A percentile compares a stretch with the other conserved stretches of the same genome.
Evolutionary conservation across 805 yeast genomes (phyloP).

Genomic region (Ogataea neopini): DNA sequence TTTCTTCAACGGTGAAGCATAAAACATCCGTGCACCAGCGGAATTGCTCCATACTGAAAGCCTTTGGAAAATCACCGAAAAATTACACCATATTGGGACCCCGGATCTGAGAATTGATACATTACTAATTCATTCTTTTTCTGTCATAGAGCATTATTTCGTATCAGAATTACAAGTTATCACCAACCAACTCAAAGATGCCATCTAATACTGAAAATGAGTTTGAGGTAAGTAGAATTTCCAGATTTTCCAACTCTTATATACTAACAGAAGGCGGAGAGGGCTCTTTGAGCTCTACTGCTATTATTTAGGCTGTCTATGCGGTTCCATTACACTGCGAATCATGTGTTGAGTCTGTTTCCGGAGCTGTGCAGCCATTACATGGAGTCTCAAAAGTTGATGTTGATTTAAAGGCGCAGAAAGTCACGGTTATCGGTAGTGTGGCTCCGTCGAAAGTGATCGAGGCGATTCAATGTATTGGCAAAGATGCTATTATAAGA

Average conservation of each 20-base stretch:
- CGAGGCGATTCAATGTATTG: conserved; percentile 65
- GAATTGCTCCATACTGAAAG: not conserved
- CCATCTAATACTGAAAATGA: conserved; percentile 20
- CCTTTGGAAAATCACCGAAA: not conserved
- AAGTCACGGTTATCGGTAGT: conserved; percentile 67
- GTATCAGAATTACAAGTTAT: too few relatives aligned
- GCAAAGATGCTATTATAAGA: conserved; percentile 87
- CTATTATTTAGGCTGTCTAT: conserved; percentile 58
- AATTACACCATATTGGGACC: not conserved
- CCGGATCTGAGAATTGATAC: not conserved
- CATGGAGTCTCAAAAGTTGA: conserved; percentile 52
- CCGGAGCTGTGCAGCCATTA: conserved; percentile 50
- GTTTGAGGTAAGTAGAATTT: conserved; percentile 23
- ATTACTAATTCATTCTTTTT: not conserved
- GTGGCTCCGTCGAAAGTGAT: conserved; percentile 78
- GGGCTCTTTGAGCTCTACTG: not conserved
- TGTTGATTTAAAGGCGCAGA: conserved; percentile 57
- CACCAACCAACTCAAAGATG: conserved; percentile 15
- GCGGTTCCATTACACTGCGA: conserved; percentile 85
- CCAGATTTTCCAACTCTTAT: not conserved
- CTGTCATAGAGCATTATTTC: too few relatives aligned
- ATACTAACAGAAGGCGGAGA: not conserved
- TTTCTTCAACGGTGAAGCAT: not conserved
- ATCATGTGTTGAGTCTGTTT: conserved; percentile 64
- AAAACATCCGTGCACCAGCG: not conserved